Percentiles rank a stretch among this genome's conserved stretches.
These are phyloP conservation scores for Ilyonectria sp. DNA, from an alignment of 2,329 filamentous ascomycete species.

Conservation along the genomic window DNA sequence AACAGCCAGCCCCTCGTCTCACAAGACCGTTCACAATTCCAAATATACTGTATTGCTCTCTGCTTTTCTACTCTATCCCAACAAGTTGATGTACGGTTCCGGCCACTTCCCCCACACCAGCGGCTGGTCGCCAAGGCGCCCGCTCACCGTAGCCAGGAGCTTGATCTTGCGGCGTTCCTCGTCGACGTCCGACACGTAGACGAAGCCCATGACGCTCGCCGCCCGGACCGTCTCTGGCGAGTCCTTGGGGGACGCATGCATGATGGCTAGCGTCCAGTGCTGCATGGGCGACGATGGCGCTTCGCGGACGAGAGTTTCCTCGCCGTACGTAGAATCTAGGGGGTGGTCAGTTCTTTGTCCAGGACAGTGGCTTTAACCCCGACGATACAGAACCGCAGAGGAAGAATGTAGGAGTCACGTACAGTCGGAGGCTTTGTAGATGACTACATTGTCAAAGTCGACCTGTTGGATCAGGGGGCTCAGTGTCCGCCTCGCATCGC, in stretches of 20 bases:
- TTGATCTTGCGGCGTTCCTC: constrained; percentile 85
- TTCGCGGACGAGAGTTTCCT: constrained; percentile 71
- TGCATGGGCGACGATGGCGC: constrained; percentile 78
- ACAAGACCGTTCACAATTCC: not conserved
- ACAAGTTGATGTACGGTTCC: constrained; percentile 84
- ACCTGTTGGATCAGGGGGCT: constrained; percentile 91
- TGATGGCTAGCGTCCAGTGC: constrained; percentile 88
- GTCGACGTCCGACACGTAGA: constrained; percentile 94
- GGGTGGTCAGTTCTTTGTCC: constrained; percentile 25
- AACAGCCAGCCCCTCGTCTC: not conserved
- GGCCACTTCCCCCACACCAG: constrained; percentile 91
- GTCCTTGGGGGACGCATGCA: constrained; percentile 81
- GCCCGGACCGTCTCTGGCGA: constrained; percentile 81
- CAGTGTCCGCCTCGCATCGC: constrained; percentile 80
- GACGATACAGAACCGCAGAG: not conserved
- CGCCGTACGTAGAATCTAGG: constrained; percentile 50
- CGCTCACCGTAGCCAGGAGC: constrained; percentile 87
- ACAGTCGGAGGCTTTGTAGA: constrained; percentile 80
- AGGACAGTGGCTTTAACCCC: not conserved
- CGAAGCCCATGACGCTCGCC: constrained; percentile 89
- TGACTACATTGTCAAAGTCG: constrained; percentile 79
- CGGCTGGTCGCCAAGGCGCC: constrained; percentile 83
- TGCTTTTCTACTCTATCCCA: constrained; percentile 61
- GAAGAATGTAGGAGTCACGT: constrained; percentile 43
- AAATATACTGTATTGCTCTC: not conserved